Percentiles rank a stretch among this genome's conserved stretches.
phyloP scores from a whole-genome alignment of 495 filamentous ascomycete species.

The Lasiosphaeria miniovina region DNA sequence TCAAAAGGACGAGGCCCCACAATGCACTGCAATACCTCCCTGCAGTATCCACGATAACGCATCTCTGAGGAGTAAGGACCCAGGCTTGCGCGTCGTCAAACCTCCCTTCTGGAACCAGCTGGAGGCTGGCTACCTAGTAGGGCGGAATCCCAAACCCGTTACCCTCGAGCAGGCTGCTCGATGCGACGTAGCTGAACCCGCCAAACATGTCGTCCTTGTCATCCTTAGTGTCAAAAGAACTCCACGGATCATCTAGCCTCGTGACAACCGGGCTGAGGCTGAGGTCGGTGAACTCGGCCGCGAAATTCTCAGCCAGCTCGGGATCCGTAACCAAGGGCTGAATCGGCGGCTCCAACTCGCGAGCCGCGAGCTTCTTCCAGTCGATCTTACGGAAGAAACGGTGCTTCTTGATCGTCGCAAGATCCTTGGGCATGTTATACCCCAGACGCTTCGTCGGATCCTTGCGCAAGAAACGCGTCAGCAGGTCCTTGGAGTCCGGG shows the following conservation, averaged over 20 bases:
- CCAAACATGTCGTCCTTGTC: slow-evolving; percentile 74
- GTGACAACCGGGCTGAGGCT: slow-evolving; percentile 69
- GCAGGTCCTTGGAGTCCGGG: slow-evolving; percentile 86
- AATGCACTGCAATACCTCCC: too few relatives aligned
- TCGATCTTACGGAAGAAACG: slow-evolving; percentile 96
- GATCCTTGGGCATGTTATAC: slow-evolving; percentile 80
- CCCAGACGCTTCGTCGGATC: slow-evolving; percentile 87
- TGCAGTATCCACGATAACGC: too few relatives aligned
- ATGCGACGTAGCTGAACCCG: slow-evolving; percentile 93
- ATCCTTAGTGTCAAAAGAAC: slow-evolving; percentile 31
- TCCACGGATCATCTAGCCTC: slow-evolving; percentile 34
- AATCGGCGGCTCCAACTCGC: slow-evolving; percentile 83
- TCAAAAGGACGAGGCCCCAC: too few relatives aligned
- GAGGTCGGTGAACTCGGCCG: slow-evolving; percentile 78
- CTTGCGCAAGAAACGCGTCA: slow-evolving; percentile 84
- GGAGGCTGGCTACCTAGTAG: not conserved
- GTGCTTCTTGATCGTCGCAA: slow-evolving; percentile 83
- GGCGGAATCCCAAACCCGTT: slow-evolving; percentile 29
- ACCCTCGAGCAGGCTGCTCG: slow-evolving; percentile 75
- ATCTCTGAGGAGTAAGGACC: too few relatives aligned
- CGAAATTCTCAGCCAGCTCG: slow-evolving; percentile 93
- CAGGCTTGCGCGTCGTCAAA: not conserved
- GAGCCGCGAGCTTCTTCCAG: slow-evolving; percentile 75
- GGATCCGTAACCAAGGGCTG: slow-evolving; percentile 90
- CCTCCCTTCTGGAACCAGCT: not conserved